These are phyloP conservation scores for Zygoascus biomembranicola DNA, from an alignment of 805 yeast genomes.

Conservation along the genomic window DNA sequence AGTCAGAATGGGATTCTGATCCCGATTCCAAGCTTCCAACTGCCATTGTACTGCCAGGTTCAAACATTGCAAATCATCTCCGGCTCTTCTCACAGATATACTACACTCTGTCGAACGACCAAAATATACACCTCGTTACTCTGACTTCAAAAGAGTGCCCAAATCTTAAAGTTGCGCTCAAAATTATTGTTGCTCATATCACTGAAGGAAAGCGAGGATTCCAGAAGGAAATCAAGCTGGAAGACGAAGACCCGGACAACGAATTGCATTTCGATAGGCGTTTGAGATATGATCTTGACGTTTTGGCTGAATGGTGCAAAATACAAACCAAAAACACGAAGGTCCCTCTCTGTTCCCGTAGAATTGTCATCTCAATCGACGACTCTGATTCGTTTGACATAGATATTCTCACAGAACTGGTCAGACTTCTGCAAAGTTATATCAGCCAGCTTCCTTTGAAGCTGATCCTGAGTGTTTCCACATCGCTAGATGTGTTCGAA, in stretches of 20 bases:
- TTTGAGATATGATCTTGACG: constrained; percentile 30
- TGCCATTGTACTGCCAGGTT: constrained; percentile 27
- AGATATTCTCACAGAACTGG: constrained; percentile 22
- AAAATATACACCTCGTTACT: constrained; percentile 15
- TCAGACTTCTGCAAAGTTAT: constrained; percentile 28
- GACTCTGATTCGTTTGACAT: constrained; percentile 33
- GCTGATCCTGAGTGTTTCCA: constrained; percentile 28
- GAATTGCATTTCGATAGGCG: constrained; percentile 25
- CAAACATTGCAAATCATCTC: constrained; percentile 28
- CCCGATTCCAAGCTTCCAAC: constrained; percentile 17
- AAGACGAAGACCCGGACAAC: constrained; percentile 7
- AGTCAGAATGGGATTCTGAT: constrained; percentile 12
- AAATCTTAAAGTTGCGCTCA: constrained; percentile 26
- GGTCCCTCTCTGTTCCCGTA: constrained; percentile 4
- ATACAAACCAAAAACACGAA: constrained; percentile 5
- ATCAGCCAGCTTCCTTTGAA: constrained; percentile 25
- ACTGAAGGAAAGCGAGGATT: constrained; percentile 17
- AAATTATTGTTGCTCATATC: constrained; percentile 26
- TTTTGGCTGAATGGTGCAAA: constrained; percentile 28
- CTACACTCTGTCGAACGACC: constrained; percentile 8
- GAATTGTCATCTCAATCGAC: constrained; percentile 28
- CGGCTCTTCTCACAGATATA: constrained; percentile 22
- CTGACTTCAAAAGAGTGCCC: constrained; percentile 31
- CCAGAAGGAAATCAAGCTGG: constrained; percentile 8
- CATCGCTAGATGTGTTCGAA: constrained; percentile 30